Conservation (phyloP, 148 eudicot genomes). For the Rhododendron williamsianum region DNA sequence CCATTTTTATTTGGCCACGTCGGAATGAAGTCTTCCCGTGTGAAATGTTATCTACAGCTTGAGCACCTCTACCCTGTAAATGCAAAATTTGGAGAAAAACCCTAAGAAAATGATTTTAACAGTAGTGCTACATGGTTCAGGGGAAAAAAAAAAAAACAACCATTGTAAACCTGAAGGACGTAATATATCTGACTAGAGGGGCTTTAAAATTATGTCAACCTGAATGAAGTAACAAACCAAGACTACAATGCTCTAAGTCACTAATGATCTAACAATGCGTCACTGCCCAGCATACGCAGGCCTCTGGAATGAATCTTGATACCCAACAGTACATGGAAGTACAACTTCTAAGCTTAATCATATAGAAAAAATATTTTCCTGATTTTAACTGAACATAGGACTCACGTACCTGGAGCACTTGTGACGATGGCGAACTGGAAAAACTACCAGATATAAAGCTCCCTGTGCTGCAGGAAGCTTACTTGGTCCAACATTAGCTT, state of each 20-base stretch:
- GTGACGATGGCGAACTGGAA: slow-evolving; percentile 35
- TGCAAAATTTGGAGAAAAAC: neutral
- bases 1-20: slow-evolving; percentile 34
- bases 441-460: slow-evolving; percentile 29
- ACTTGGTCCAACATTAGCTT: slow-evolving; percentile 41
- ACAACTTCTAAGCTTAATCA: neutral
- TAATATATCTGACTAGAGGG: neutral
- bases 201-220: neutral
- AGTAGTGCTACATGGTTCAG: neutral
- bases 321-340: neutral
- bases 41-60: slow-evolving; percentile 28
- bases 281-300: neutral
- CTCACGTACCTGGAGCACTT: slow-evolving; percentile 59
- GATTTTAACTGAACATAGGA: slow-evolving; percentile 1
- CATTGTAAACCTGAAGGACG: neutral
- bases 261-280: neutral
- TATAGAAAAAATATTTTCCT: neutral
- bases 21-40: slow-evolving; percentile 28
- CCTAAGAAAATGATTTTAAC: neutral
- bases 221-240: neutral
- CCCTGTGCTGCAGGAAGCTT: slow-evolving; percentile 39
- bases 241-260: neutral
- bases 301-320: neutral
- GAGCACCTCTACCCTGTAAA: slow-evolving; percentile 51
- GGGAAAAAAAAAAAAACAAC: neutral